Conservation (phyloP, 768 basidiomycete species). For the Lepiota subincarnata region DNA sequence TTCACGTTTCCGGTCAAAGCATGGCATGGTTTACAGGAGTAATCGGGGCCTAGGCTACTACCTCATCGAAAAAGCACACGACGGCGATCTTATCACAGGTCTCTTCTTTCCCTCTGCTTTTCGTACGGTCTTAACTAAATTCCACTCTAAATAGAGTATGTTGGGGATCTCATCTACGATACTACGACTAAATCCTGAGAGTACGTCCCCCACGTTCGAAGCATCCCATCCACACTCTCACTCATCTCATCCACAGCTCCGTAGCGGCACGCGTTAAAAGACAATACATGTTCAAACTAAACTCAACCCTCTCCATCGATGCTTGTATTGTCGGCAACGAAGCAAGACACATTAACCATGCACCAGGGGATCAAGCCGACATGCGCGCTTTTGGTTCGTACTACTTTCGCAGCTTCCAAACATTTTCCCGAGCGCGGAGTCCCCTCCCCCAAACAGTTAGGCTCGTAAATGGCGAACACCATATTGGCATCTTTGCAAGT, state of each 20-base stretch:
- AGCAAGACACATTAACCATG: slow-evolving; percentile 15
- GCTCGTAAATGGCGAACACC: slow-evolving; percentile 12
- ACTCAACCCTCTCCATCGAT: slow-evolving; percentile 11
- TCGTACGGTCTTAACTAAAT: not conserved
- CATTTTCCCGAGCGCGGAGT: not conserved
- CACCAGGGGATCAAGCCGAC: slow-evolving; percentile 1
- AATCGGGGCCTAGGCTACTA: slow-evolving; percentile 14
- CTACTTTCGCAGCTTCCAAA: too few species aligned
- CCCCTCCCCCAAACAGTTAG: not conserved
- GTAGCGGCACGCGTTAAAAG: slow-evolving; percentile 8
- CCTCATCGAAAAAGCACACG: slow-evolving; percentile 6
- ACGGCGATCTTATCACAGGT: slow-evolving; percentile 15
- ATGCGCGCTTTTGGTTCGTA: slow-evolving; percentile 6
- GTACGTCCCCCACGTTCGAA: slow-evolving; percentile 2
- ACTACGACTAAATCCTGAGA: slow-evolving; percentile 13
- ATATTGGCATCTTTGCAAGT: slow-evolving; percentile 14
- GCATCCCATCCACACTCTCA: not conserved
- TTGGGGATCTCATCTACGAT: slow-evolving; percentile 16
- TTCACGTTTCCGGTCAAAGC: not conserved
- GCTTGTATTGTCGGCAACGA: slow-evolving; percentile 11
- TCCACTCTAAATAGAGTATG: slow-evolving; percentile 8
- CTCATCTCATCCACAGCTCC: not conserved
- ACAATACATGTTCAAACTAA: slow-evolving; percentile 17
- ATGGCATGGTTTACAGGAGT: slow-evolving; percentile 5
- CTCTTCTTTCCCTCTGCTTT: not conserved